Base-by-base conservation (phyloP, 768 basidiomycete genomes). In the Termitomyces sp. region DNA sequence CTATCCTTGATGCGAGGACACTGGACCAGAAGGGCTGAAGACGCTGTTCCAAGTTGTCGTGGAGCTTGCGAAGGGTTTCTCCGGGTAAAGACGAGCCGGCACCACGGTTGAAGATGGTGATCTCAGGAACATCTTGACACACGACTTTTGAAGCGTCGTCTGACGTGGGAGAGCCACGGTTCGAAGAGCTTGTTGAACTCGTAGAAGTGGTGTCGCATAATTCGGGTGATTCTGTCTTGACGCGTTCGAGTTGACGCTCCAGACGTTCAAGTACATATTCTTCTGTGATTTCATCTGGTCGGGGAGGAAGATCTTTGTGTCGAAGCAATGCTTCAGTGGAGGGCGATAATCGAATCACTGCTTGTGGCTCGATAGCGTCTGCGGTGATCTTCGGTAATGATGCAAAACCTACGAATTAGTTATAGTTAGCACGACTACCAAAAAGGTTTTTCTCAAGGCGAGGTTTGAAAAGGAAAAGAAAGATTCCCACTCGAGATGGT, bases 21-120 rank as follows among this genome's bases (percentile, higher is more conserved):
- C 85, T 84, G 3, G 87, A 81, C 91, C 91, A 94, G 71, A 96
- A 94, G 0, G 87, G 84, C 49, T 81, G 83, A 26, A 96, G 72
- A 0, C 94, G 84, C 5, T 78, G 70, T 66, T 93, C 89, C 5
- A 96, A 78, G 64, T 94, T 95, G 13, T 77, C 76, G 60, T 94
- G 87, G 53, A 87, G 76, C 26, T 80, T 77, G 4, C 75, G 80
- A 18, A 88, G 66, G 28, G 68, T 58, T 3, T 72, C 71, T 4
- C 68, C 54, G 4, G 70, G 57, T 5, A 65, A 47, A 29, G 66
- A 63, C 44, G 65, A 45, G 8, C 65, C 53, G 12, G 61, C 49
- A 9, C 60, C 57, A 5, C 56, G 51, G 12, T 59, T 24, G 26
- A 51, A 31, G 37, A 41, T 48, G 12, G 49, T 20, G 5, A 33